Conservation (phyloP, 2,329 filamentous ascomycete species). For the Cucurbitaria berberidis region DNA sequence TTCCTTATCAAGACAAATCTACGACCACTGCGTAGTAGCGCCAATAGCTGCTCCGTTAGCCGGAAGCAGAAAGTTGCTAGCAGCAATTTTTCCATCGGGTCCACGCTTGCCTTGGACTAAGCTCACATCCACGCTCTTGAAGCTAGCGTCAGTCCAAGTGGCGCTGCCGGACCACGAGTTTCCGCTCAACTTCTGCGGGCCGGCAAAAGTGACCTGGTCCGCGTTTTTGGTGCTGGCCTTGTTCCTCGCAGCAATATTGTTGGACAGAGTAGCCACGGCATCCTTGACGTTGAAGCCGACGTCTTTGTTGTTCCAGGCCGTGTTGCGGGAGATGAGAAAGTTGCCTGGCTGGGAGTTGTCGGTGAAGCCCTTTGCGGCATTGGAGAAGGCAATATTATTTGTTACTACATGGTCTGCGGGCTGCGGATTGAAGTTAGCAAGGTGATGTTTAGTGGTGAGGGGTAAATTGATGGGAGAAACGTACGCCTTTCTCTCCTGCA, state of each 20-base stretch:
- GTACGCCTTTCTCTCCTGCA: conserved; percentile 34
- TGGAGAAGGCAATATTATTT: conserved; percentile 56
- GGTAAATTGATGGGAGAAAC: background rate
- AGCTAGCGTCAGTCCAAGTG: conserved; percentile 50
- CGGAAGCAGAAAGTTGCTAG: conserved; percentile 53
- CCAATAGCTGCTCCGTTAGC: conserved; percentile 48
- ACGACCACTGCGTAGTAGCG: conserved; percentile 45
- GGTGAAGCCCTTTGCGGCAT: conserved; percentile 55
- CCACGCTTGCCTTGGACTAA: conserved; percentile 49
- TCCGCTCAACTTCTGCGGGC: conserved; percentile 37
- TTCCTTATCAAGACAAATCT: background rate
- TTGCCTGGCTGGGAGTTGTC: conserved; percentile 55
- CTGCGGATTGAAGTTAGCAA: background rate
- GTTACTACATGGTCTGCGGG: conserved; percentile 53
- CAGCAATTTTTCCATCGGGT: conserved; percentile 50
- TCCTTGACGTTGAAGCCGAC: conserved; percentile 50
- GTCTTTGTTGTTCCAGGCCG: conserved; percentile 55
- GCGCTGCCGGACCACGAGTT: conserved; percentile 53
- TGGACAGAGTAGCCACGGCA: conserved; percentile 45
- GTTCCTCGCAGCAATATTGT: conserved; percentile 51
- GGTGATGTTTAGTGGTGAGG: background rate
- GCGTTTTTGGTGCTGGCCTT: conserved; percentile 24
- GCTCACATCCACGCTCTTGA: conserved; percentile 47
- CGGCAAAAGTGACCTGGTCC: conserved; percentile 25
- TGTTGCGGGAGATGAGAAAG: conserved; percentile 52